phyloP scores from a whole-genome alignment of 164 flowering plant species.

The Macadamia tetraphylla region DNA sequence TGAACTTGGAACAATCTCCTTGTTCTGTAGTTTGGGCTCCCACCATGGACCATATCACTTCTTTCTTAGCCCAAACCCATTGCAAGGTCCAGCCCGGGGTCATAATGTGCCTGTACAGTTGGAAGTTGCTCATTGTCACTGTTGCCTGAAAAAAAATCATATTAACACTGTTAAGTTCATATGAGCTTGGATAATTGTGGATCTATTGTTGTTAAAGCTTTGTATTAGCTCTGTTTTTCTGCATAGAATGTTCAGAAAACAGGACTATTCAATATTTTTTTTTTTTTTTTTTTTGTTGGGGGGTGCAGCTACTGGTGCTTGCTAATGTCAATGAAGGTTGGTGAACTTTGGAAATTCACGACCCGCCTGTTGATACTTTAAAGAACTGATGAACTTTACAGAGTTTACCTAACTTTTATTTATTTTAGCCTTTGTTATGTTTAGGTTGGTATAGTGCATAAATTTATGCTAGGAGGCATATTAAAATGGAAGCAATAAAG shows the following conservation, averaged over 20 bases:
- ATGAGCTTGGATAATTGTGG: neutral
- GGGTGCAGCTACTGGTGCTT: no score
- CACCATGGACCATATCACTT: conserved; percentile 63
- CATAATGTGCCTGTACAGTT: conserved; percentile 54
- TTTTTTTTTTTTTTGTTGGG: neutral
- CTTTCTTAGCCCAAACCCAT: conserved; percentile 65
- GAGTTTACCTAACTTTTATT: no score
- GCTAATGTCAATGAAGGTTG: no score
- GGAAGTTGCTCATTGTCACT: conserved; percentile 63
- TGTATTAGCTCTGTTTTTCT: neutral
- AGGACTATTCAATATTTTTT: neutral
- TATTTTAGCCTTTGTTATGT: no score
- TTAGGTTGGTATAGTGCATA: no score
- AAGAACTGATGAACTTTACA: no score
- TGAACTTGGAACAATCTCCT: conserved; percentile 65
- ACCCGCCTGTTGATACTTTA: no score
- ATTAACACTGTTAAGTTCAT: no score
- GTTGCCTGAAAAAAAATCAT: conserved; percentile 34
- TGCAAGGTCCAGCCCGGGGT: conserved; percentile 59
- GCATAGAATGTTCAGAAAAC: neutral
- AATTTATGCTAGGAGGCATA: no score
- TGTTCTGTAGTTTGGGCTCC: conserved; percentile 66
- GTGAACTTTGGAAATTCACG: no score
- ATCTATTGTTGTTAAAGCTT: no score
- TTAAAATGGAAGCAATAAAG: no score